Evolutionary conservation across 345 rosid species (phyloP), one percentile per base, ranked within the genome.

Genomic region (Citrus australasica): DNA sequence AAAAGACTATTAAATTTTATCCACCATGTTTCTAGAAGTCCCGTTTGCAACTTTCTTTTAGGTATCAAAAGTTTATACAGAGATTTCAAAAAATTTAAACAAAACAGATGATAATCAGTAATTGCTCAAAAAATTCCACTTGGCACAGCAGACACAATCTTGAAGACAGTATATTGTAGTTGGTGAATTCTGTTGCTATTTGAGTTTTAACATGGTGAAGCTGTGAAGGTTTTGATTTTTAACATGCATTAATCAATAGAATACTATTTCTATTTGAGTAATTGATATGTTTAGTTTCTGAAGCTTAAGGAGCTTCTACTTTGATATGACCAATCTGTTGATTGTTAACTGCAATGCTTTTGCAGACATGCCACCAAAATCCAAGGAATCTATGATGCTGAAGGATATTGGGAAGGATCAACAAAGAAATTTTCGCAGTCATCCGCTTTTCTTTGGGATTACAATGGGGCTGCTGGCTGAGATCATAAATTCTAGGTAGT

Each of bases 391-490:
- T 65, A 67, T 62, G 33, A 82, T 76, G 33, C 82, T 83, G 42
- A 85, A 85, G 32, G 85, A 83, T 84, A 55, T 78, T 77, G 82
- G 78, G 80, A 80, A 69, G 48, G 84, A 84, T 79, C 76, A 82
- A 76, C 92, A 81, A 78, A 83, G 82, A 78, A 92, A 93, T 83
- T 93, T 97, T 73, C 89, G 88, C 25, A 71, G 84, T 46, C 99
- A 94, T 87, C 96, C 98, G 16, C 97, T 97, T 81, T 94, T 97
- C 87, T 93, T 93, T 84, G 98, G 97, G 78, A 87, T 94, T 40
- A 78, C 99, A 53, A 86, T 97, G 98, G 97, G 99, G 76, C 85
- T 97, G 73, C 87, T 97, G 74, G 99, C 98, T 9, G 99, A 97
- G 89, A 85, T 97, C 68, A 92, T 97, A 83, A 97, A 97, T 89